phyloP scores from a whole-genome alignment of 1,284 basidiomycete species.

The Heliocybe sulcata region DNA sequence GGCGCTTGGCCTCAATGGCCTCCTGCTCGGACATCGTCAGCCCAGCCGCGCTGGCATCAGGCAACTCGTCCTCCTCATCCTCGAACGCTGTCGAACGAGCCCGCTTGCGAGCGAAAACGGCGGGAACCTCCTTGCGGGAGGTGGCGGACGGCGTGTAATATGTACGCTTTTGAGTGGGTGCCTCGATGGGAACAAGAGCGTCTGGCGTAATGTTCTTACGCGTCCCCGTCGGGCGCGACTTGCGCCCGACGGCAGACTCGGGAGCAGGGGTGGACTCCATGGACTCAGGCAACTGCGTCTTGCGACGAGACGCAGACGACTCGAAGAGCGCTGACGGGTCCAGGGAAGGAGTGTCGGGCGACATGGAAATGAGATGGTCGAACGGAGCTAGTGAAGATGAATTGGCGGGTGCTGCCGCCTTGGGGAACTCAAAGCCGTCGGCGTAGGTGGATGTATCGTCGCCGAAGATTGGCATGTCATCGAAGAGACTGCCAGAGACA shows the following conservation, averaged over 20 bases:
- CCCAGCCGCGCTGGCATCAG: constrained; percentile 32
- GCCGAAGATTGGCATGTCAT: constrained; percentile 26
- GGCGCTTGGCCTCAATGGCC: constrained; percentile 70
- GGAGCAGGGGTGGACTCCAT: background rate
- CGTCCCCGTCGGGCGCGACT: constrained; percentile 31
- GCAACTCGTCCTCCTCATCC: constrained; percentile 40
- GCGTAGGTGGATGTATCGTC: constrained; percentile 15
- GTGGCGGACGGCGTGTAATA: constrained; percentile 40
- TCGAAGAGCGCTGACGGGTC: constrained; percentile 30
- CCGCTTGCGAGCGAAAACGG: constrained; percentile 49
- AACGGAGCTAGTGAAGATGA: constrained; percentile 16
- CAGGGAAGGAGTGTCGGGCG: constrained; percentile 35
- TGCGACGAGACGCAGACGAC: constrained; percentile 21
- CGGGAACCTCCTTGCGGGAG: constrained; percentile 42
- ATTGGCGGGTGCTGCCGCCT: constrained; percentile 8
- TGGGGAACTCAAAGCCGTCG: constrained; percentile 10
- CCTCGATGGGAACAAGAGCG: constrained; percentile 34
- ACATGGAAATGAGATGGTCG: constrained; percentile 33
- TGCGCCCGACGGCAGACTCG: constrained; percentile 20
- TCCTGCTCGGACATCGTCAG: constrained; percentile 42
- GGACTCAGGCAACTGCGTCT: constrained; percentile 30
- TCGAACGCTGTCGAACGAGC: constrained; percentile 41
- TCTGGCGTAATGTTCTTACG: constrained; percentile 37
- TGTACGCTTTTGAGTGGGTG: constrained; percentile 38
- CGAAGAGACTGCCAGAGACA: constrained; percentile 7